Evolutionary conservation across 1,139 yeast genomes (phyloP).

Genomic region (Magnusiomyces suaveolens): DNA sequence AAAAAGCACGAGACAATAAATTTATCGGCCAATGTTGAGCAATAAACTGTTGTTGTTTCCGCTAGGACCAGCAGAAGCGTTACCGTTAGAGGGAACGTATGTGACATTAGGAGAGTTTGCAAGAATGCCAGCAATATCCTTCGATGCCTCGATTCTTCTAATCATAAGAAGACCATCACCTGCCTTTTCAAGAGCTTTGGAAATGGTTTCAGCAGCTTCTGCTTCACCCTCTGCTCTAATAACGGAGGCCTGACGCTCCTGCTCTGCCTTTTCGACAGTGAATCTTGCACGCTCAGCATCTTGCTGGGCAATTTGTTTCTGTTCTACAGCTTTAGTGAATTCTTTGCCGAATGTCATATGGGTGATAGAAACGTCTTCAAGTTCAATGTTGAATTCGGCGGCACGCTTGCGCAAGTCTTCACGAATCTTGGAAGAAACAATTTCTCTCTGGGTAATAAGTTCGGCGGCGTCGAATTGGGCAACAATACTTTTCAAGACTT

Average conservation of each 20-base stretch:
- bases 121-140: slow-evolving; percentile 84
- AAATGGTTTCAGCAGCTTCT: slow-evolving; percentile 92
- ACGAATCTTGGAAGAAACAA: slow-evolving; percentile 82
- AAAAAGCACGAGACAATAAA: too few relatives aligned
- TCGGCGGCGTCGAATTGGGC: slow-evolving; percentile 99
- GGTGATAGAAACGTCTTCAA: slow-evolving; percentile 96
- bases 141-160: slow-evolving; percentile 93
- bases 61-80: slow-evolving; percentile 27
- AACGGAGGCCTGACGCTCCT: slow-evolving; percentile 88
- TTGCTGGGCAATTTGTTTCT: slow-evolving; percentile 98
- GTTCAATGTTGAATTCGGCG: slow-evolving; percentile 73
- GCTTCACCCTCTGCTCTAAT: slow-evolving; percentile 99
- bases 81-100: slow-evolving; percentile 59
- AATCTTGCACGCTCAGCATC: slow-evolving; percentile 97
- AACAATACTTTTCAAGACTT: slow-evolving; percentile 86
- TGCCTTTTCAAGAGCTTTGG: slow-evolving; percentile 85
- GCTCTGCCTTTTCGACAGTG: slow-evolving; percentile 94
- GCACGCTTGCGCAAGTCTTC: slow-evolving; percentile 82
- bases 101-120: slow-evolving; percentile 80
- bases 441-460: slow-evolving; percentile 92
- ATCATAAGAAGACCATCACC: slow-evolving; percentile 94
- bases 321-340: slow-evolving; percentile 97
- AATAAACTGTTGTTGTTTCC: slow-evolving; percentile 37
- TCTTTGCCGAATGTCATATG: slow-evolving; percentile 97
- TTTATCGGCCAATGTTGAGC: slow-evolving; percentile 48